Evolutionary conservation across 257 asterid species (phyloP), one percentile per base, ranked within the genome.

Genomic region (Solanum piurae): DNA sequence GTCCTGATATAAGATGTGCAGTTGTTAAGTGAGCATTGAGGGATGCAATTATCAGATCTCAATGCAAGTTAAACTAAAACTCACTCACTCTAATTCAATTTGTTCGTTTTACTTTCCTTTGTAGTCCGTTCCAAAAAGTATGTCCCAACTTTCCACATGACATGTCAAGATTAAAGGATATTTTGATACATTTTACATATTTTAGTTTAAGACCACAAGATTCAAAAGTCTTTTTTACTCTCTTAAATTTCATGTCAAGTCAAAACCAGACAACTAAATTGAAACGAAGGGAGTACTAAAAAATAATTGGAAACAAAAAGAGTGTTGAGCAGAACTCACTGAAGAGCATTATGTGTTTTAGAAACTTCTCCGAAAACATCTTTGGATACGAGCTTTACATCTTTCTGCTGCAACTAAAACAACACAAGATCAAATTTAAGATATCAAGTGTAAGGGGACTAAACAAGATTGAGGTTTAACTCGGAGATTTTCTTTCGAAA

Each of bases 311-410:
- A 86, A 76, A 84, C 42, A 84, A 42, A 58, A 58, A 68, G 85
- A 27, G 52, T 72, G 79, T 83, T 64, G 40, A 88, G 33, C 34
- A 33, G n/a, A 84, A 88, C 97, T 91, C 86, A 96, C 99, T 94
- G 88, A 29, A 94, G 90, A 72, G 94, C 93, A 46, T 89, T 86
- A 77, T 90, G 95, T 89, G 94, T 90, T 90, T 89, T 93, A 13
- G 95, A 92, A 49, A 85, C 94, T 71, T 95, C 98, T 84, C 92
- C 93, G 29, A 90, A 88, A 88, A 93, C 91, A 73, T 92, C 91
- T 90, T 90, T 93, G 12, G 94, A 90, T 33, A 87, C 92, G 86
- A 91, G 80, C 86, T 90, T 93, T 83, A 95, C 93, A 85, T 89
- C 93, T 73, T 92, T 92, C 91, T 88, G 92, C 90, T 90, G 92